Conservation (phyloP, 164 flowering plant species). For the Amborella trichopoda region DNA sequence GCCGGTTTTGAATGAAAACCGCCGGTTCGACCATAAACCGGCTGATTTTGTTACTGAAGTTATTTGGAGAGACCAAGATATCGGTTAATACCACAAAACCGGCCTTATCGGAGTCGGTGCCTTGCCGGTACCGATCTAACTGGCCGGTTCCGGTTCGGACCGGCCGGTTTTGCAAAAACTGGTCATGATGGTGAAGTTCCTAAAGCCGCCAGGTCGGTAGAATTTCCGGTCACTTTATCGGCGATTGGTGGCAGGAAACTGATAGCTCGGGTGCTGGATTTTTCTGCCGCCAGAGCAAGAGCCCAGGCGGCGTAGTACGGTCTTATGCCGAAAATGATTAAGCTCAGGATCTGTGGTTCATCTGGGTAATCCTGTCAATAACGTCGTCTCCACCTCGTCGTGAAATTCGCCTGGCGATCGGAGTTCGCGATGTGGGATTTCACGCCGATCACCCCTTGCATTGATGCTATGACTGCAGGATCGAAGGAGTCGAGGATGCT, state of each 20-base stretch:
- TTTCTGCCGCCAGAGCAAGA: no score
- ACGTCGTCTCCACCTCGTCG: slow-evolving; percentile 4
- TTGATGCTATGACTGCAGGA: slow-evolving; percentile 10
- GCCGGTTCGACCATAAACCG: no score
- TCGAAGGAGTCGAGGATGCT: slow-evolving; percentile 7
- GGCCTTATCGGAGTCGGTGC: no score
- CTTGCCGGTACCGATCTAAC: no score
- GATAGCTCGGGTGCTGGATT: slow-evolving; percentile 4
- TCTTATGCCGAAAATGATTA: slow-evolving; percentile 9
- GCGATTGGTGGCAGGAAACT: not conserved
- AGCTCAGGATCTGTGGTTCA: not conserved
- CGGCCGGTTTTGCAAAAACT: no score
- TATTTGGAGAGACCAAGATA: no score
- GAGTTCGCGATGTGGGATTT: slow-evolving; percentile 8
- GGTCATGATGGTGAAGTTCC: slow-evolving; percentile 14
- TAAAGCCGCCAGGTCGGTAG: slow-evolving; percentile 10
- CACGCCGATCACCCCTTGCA: slow-evolving; percentile 20
- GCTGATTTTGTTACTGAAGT: no score
- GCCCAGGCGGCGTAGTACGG: slow-evolving; percentile 14
- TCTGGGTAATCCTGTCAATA: not conserved
- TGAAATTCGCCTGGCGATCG: slow-evolving; percentile 4
- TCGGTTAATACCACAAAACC: no score
- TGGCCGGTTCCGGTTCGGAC: no score
- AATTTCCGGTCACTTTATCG: not conserved
- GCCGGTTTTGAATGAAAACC: no score